Base-by-base conservation (phyloP, 202 grass and related monocot species). In the Setaria viridis region DNA sequence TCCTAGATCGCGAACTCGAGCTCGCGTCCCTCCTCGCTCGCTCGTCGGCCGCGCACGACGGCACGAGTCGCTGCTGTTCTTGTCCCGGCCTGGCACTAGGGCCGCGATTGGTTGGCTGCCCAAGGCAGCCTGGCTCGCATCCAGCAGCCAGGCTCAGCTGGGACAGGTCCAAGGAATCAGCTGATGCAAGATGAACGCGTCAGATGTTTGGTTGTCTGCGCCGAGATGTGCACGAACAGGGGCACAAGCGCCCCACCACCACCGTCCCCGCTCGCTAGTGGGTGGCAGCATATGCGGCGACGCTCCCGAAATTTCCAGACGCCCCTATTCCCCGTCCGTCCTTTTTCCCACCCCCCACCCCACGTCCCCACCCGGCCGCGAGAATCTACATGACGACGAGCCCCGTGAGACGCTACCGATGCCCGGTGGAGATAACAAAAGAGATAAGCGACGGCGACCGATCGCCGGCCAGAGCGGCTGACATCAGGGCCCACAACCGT, bases 221-320 rank as follows among this genome's bases (percentile, higher is more conserved):
- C 15, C 72, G 15, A 74, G 30, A 75, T 11, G 72, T 35, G 71
- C 0, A 13, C 21, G n/a, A 45, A 29, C 69, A 15, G 13, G 39
- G 17, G 66, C 17, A n/a, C 68, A 9, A 30, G 46, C 46, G 48
- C 21, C 47, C 21, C 47, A 72, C 70, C 43, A 5, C 43, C 8
- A 10, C 12, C 32, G 39, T 41, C 39, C 39, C 39, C 39, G 39
- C 34, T 35, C 34, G 34, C 39, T 41, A 5, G 62, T 64, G 62
- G 62, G 30, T 2, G 37, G 16, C 64, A 42, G 77, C 77, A 89
- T 70, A 71, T 81, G 70, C 80, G 62, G 70, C 51, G 33, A 4
- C 6, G 12, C 47, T 82, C 57, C 80, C 85, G 80, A 90, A 76
- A 32, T 46, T 56, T 90, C 89, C 5, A 84, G 88, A 76, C 1